Evolutionary conservation across 1,139 yeast genomes (phyloP), one percentile per base, ranked within the genome.

Genomic region (Saccharomyces hybrid): DNA sequence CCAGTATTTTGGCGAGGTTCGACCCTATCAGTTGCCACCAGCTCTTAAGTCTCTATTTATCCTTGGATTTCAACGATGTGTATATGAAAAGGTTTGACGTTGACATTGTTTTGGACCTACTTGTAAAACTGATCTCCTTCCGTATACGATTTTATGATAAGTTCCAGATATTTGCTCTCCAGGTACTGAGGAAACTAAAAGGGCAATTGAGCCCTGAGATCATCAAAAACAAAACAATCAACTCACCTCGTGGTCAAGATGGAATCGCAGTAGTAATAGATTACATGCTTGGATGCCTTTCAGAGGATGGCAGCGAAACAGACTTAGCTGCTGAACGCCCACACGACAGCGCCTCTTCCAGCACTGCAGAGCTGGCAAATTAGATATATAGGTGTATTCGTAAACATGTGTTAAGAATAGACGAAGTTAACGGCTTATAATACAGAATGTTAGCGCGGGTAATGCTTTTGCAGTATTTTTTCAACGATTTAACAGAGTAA

Each of bases 1-100:
- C 88, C 53, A 83, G 95, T 0, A 72, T 89, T 54, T 76, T 80
- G 59, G 84, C 85, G 19, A 77, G 89, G 55, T 91, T 90, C 66
- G 83, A 86, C 31, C 78, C 84, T 28, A 78, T 77, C 51, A 71
- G 77, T n/a, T 73, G 78, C n/a, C 58, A 62, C 27, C 62, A 59
- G 24, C 57, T 78, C n/a, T 59, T 77, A 16, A 59, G 60, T 6
- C 59, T 72, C 8, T 69, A 69, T 63, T 56, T 61, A 48, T 53
- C 48, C 32, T 8, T 27, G 16, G 61, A 60, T 26, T 53, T 47
- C 5, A 63, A 63, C 14, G 52, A 63, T 26, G 48, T 14, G 31
- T 46, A 12, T 27, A 68, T 66, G 5, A 55, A 47, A 34, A 53
- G 53, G 7, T 54, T 71, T 14, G 57, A 63, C 16, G 53, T 67